A percentile compares a stretch with the other conserved stretches of the same genome.
phyloP scores from a whole-genome alignment of 2,329 filamentous ascomycete species.

The Thelonectria blattea region DNA sequence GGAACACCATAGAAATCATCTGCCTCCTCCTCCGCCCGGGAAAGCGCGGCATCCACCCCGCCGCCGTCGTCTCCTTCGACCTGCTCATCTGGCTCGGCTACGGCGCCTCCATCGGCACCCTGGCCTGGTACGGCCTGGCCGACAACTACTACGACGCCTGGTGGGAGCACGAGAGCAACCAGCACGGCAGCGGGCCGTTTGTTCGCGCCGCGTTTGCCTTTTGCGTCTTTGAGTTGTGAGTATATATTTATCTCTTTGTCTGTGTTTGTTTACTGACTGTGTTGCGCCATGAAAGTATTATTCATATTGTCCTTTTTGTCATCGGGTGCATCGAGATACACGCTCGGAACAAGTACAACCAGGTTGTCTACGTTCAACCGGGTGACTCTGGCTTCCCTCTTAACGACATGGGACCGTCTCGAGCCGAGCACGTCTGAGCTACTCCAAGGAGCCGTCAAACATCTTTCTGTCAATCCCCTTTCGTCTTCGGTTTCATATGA shows the following conservation, averaged over 20 bases:
- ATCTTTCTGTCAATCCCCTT: too few relatives aligned
- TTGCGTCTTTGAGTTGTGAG: slow-evolving; percentile 15
- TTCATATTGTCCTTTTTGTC: slow-evolving; percentile 31
- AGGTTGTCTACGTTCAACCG: slow-evolving; percentile 24
- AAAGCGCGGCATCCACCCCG: slow-evolving; percentile 23
- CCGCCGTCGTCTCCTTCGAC: slow-evolving; percentile 22
- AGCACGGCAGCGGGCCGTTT: not conserved
- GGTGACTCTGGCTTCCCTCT: slow-evolving; percentile 5
- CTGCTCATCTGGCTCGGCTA: slow-evolving; percentile 26
- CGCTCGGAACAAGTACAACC: slow-evolving; percentile 22
- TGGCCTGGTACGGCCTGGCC: not conserved
- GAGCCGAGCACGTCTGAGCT: slow-evolving; percentile 3
- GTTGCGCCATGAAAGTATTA: too few relatives aligned
- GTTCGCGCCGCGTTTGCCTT: slow-evolving; percentile 9
- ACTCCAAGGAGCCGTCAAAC: too few relatives aligned
- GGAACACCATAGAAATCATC: slow-evolving; percentile 21
- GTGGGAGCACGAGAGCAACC: not conserved
- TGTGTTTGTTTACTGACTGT: too few relatives aligned
- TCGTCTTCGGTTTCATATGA: too few relatives aligned
- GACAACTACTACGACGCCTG: not conserved
- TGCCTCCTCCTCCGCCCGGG: slow-evolving; percentile 18
- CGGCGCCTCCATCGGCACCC: not conserved
- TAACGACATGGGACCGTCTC: slow-evolving; percentile 7
- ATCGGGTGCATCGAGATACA: slow-evolving; percentile 33
- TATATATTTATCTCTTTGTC: too few relatives aligned